These are phyloP conservation scores for Mycosphaerella sp. DNA, from an alignment of 2,329 filamentous ascomycete species.

Conservation along the genomic window DNA sequence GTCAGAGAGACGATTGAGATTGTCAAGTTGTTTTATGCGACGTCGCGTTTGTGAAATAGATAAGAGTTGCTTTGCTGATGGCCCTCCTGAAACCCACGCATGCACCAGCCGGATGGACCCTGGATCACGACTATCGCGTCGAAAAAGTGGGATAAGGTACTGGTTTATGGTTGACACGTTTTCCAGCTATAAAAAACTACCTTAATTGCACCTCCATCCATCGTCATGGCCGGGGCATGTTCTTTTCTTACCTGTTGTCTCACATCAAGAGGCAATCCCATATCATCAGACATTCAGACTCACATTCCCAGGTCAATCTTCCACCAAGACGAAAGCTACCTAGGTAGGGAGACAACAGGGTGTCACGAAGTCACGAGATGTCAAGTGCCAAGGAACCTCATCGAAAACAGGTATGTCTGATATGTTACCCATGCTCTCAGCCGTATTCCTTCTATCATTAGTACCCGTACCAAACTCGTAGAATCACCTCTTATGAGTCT, in stretches of 20 bases:
- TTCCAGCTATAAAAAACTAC: not conserved
- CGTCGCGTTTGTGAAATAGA: not conserved
- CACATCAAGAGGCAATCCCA: too few species aligned
- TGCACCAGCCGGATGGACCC: not conserved
- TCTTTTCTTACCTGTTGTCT: too few species aligned
- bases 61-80: not conserved
- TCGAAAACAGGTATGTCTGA: not conserved
- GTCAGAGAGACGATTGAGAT: not conserved
- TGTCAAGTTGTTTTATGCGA: not conserved
- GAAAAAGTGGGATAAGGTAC: not conserved
- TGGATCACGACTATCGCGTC: not conserved
- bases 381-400: not conserved
- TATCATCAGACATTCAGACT: too few species aligned
- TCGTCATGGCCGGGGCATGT: too few species aligned
- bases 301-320: too few species aligned
- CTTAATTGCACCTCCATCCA: not conserved
- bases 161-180: not conserved
- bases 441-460: too few species aligned
- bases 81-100: not conserved
- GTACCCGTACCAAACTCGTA: too few species aligned
- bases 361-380: not conserved
- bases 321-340: not conserved
- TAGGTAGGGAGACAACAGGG: not conserved
- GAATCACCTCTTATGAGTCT: too few species aligned
- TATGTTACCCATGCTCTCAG: too few species aligned